Percentiles rank a stretch among this genome's conserved stretches.
These are phyloP conservation scores for Centaurea solstitialis DNA, from an alignment of 129 eudicot genomes.

Conservation along the genomic window DNA sequence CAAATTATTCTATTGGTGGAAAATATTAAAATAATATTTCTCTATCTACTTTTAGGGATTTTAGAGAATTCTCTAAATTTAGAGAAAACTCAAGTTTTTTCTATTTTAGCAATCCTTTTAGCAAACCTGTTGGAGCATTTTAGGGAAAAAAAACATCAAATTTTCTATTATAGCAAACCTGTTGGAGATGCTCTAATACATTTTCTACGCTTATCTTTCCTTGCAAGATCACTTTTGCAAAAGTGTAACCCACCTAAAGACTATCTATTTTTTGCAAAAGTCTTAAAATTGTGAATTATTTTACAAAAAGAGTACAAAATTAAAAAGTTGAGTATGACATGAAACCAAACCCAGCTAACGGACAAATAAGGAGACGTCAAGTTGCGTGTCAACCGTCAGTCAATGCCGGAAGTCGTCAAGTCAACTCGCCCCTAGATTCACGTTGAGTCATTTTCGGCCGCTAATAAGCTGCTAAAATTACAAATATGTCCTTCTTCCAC, in stretches of 20 bases:
- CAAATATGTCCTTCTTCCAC: neutral
- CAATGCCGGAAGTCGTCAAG: conserved; percentile 20
- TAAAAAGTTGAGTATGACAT: neutral
- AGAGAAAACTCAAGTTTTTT: no score
- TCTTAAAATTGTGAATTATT: neutral
- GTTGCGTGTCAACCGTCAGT: conserved; percentile 21
- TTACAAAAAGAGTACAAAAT: neutral
- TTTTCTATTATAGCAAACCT: no score
- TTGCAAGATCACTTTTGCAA: neutral
- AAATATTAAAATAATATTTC: no score
- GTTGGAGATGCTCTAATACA: no score
- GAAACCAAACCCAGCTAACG: conserved; percentile 11
- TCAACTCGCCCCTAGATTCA: conserved; percentile 31
- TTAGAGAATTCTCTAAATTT: no score
- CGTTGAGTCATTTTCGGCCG: neutral
- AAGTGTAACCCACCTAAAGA: neutral
- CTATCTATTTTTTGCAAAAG: neutral
- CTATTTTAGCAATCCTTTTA: no score
- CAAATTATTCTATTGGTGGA: no score
- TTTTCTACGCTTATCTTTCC: neutral
- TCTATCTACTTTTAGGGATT: no score
- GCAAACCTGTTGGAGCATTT: no score
- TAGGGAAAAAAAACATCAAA: no score
- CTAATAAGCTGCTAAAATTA: no score
- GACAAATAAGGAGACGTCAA: conserved; percentile 36